A percentile compares a stretch with the other conserved stretches of the same genome.
phyloP scores from a whole-genome alignment of 495 filamentous ascomycete species.

The Aspergillus leporis region DNA sequence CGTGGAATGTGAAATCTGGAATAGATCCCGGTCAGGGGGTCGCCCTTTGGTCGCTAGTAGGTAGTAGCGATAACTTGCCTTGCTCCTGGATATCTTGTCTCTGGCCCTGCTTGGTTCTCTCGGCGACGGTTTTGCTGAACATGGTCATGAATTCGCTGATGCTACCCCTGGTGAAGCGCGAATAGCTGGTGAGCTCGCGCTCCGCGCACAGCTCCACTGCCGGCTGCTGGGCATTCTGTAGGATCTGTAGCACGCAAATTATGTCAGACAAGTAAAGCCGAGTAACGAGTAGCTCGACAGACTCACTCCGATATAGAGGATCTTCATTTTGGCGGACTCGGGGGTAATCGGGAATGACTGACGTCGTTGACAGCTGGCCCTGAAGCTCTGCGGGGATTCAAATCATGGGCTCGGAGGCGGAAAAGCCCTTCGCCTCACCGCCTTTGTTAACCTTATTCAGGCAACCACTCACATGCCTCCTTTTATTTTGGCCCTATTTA shows the following conservation, averaged over 20 bases:
- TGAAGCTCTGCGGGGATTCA: conserved; percentile 11
- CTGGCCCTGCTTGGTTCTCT: conserved; percentile 80
- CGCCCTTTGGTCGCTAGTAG: background rate
- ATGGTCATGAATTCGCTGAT: conserved; percentile 55
- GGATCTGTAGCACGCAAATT: conserved; percentile 54
- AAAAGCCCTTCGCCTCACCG: conserved; percentile 9
- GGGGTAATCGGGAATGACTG: conserved; percentile 8
- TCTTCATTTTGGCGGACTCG: conserved; percentile 70
- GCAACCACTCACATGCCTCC: background rate
- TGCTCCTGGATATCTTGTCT: conserved; percentile 85
- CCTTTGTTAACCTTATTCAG: conserved; percentile 1
- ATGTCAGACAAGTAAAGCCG: conserved; percentile 4
- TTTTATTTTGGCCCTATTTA: no score
- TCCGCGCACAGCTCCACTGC: conserved; percentile 78
- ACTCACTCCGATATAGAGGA: conserved; percentile 88
- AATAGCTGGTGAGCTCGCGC: conserved; percentile 78
- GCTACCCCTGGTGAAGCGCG: conserved; percentile 69
- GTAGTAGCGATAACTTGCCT: conserved; percentile 50
- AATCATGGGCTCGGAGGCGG: background rate
- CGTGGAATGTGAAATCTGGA: conserved; percentile 66
- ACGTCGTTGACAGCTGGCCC: conserved; percentile 15
- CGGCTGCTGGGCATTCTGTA: conserved; percentile 78
- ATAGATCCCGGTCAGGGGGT: conserved; percentile 57
- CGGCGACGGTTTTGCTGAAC: conserved; percentile 66
- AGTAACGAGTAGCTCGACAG: conserved; percentile 8